Conservation (phyloP, 2,329 filamentous ascomycete species). For the Alternaria triticimaculans region DNA sequence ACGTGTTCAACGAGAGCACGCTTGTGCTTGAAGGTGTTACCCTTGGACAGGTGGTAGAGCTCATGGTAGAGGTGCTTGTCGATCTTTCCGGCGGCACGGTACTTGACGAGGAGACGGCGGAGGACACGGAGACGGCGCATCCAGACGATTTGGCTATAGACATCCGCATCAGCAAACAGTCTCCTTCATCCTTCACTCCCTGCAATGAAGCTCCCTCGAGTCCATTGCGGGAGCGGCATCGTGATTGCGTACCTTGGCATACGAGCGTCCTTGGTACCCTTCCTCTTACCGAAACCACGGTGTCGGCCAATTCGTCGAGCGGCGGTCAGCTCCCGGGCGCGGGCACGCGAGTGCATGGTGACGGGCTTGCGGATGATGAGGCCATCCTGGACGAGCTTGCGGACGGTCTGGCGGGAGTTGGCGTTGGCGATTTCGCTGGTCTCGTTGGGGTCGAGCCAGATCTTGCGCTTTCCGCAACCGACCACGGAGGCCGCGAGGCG, state of each 20-base stretch:
- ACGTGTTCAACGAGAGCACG: constrained; percentile 99
- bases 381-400: constrained; percentile 99
- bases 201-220: constrained; percentile 1
- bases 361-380: constrained; percentile 99
- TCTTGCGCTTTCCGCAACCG: constrained; percentile 99
- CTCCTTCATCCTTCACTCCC: constrained; percentile 16
- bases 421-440: constrained; percentile 99
- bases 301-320: constrained; percentile 95
- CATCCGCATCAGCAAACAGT: constrained; percentile 41
- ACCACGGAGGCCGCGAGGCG: constrained; percentile 98
- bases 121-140: constrained; percentile 99
- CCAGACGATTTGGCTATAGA: constrained; percentile 89
- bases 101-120: constrained; percentile 98
- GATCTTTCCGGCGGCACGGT: constrained; percentile 99
- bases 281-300: constrained; percentile 99
- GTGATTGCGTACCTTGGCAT: constrained; percentile 83
- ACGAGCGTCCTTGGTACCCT: constrained; percentile 99
- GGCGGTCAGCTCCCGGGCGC: constrained; percentile 92
- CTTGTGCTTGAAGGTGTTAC: constrained; percentile 99
- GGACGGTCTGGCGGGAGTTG: constrained; percentile 99
- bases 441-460: constrained; percentile 99
- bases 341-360: constrained; percentile 98
- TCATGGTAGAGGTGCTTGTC: constrained; percentile 99
- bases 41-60: constrained; percentile 99
- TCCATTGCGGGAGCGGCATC: constrained; percentile 21